Conservation (phyloP, 2,329 filamentous ascomycete genomes). For the Colletotrichum destructivum region DNA sequence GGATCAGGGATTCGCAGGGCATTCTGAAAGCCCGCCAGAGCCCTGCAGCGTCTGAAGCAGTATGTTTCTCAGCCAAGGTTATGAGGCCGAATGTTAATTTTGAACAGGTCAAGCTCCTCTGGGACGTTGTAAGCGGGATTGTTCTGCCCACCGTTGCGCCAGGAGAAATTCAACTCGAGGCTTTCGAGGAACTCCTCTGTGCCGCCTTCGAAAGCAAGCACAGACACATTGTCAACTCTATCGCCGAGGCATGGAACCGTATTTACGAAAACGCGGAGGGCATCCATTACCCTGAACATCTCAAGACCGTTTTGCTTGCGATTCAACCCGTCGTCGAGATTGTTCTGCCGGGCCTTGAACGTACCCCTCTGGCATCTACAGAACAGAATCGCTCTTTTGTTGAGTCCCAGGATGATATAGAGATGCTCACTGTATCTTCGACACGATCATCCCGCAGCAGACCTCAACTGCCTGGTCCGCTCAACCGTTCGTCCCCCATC, state of each 20-base stretch:
- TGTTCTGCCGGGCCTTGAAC: slow-evolving; percentile 60
- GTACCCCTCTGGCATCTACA: slow-evolving; percentile 55
- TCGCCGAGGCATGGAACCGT: slow-evolving; percentile 75
- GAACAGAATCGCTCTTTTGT: slow-evolving; percentile 60
- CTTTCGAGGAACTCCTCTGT: slow-evolving; percentile 69
- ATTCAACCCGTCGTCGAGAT: slow-evolving; percentile 69
- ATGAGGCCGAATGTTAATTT: slow-evolving; percentile 46
- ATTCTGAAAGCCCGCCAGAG: slow-evolving; percentile 59
- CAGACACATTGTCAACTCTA: slow-evolving; percentile 65
- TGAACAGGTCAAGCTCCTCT: slow-evolving; percentile 63
- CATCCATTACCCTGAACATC: slow-evolving; percentile 74
- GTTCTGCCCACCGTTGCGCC: slow-evolving; percentile 54
- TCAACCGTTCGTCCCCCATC: slow-evolving; percentile 49
- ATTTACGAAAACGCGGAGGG: slow-evolving; percentile 74
- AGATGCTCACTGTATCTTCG: slow-evolving; percentile 42
- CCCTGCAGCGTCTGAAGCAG: slow-evolving; percentile 58
- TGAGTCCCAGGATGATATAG: slow-evolving; percentile 65
- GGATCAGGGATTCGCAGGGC: slow-evolving; percentile 73
- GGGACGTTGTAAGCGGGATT: slow-evolving; percentile 63
- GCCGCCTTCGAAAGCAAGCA: slow-evolving; percentile 73
- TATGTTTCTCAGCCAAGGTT: slow-evolving; percentile 54
- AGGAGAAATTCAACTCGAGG: slow-evolving; percentile 62
- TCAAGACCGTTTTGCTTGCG: slow-evolving; percentile 75
- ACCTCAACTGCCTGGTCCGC: slow-evolving; percentile 45
- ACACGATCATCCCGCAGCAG: slow-evolving; percentile 45